Conservation (phyloP, 495 filamentous ascomycete species). For the Opeltia flavorubescens region DNA sequence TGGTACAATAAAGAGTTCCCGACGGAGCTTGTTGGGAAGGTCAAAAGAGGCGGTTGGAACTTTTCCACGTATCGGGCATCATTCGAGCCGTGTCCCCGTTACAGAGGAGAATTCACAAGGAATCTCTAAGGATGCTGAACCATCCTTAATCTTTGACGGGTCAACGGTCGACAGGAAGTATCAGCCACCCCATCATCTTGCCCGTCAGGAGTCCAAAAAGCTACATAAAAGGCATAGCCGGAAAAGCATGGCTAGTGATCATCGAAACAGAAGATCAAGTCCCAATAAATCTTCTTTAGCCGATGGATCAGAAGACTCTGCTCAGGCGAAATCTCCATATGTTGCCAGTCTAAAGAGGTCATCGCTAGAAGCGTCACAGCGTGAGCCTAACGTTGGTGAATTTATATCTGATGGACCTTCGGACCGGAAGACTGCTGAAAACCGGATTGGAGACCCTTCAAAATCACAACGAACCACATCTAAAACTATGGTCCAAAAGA, state of each 20-base stretch:
- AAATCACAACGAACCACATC: conserved; percentile 21
- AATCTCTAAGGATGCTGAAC: conserved; percentile 25
- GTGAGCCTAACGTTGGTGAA: conserved; percentile 12
- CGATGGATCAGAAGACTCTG: background rate
- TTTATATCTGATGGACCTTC: conserved; percentile 21
- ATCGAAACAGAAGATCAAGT: conserved; percentile 13
- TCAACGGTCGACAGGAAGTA: background rate
- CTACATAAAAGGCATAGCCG: conserved; percentile 31
- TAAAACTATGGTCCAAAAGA: conserved; percentile 33
- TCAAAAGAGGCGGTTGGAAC: conserved; percentile 25
- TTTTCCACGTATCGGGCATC: conserved; percentile 10
- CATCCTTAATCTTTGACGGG: conserved; percentile 34
- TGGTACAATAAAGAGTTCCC: conserved; percentile 56
- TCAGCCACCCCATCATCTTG: conserved; percentile 14
- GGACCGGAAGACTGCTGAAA: background rate
- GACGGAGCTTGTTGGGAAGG: conserved; percentile 60
- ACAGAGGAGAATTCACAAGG: background rate
- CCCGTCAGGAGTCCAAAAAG: conserved; percentile 28
- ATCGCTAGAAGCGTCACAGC: conserved; percentile 1
- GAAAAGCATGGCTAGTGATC: conserved; percentile 27
- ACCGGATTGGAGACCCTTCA: too few relatives aligned
- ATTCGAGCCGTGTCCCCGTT: background rate
- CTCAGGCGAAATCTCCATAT: background rate
- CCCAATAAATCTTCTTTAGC: conserved; percentile 4
- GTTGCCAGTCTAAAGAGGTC: background rate